A percentile compares a stretch with the other conserved stretches of the same genome.
phyloP scores from a whole-genome alignment of 2,329 filamentous ascomycete species.

The Sporothrix mexicana region DNA sequence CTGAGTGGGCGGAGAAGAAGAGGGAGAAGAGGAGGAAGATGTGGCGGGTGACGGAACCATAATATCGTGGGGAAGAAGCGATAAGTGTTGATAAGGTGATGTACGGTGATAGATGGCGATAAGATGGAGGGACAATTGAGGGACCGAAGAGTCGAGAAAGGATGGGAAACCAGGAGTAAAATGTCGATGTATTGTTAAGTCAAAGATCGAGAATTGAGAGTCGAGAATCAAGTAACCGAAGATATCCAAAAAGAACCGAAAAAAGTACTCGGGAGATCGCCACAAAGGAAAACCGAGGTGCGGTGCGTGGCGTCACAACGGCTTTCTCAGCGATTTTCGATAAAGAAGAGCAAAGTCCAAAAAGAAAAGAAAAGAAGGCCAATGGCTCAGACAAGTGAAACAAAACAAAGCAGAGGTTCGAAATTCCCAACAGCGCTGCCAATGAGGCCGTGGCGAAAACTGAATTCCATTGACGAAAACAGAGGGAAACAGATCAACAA shows the following conservation, averaged over 20 bases:
- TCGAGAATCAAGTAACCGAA: not conserved
- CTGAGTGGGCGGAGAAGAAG: not conserved
- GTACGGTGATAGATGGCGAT: not conserved
- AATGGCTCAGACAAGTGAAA: slow-evolving; percentile 6
- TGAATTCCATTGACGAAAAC: slow-evolving; percentile 25
- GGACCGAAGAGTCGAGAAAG: not conserved
- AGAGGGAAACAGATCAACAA: not conserved
- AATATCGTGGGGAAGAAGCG: too few species aligned
- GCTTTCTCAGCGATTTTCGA: not conserved
- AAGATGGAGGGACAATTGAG: not conserved
- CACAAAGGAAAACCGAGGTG: not conserved
- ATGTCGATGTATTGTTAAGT: too few species aligned
- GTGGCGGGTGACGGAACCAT: slow-evolving; percentile 11
- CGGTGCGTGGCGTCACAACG: not conserved
- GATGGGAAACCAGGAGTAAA: not conserved
- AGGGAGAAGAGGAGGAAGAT: not conserved
- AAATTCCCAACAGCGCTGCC: slow-evolving; percentile 17
- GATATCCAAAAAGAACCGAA: not conserved
- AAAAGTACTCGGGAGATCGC: not conserved
- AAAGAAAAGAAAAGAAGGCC: not conserved
- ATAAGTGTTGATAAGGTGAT: not conserved
- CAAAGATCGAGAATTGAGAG: too few species aligned
- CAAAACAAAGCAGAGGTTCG: slow-evolving; percentile 23
- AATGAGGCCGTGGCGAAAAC: slow-evolving; percentile 18
- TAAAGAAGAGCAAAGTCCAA: not conserved